Evolutionary conservation across 176 grass and related monocot species (phyloP).

Genomic region (Triticum monococcum): DNA sequence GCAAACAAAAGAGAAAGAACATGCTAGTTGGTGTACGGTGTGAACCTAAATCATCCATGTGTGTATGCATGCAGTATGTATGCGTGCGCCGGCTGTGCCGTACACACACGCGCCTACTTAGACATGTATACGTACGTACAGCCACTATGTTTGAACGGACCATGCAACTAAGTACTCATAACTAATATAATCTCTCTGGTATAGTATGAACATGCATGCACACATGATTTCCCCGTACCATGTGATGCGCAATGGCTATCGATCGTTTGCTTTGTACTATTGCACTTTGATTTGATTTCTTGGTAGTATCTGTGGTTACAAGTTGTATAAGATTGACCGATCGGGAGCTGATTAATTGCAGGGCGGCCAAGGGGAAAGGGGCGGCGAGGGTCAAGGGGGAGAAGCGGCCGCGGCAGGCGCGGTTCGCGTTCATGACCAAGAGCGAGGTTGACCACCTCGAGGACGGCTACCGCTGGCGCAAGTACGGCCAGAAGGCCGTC

Average conservation of each 20-base stretch:
- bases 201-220: constrained; percentile 21
- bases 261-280: background rate
- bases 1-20: background rate
- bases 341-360: constrained; percentile 3
- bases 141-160: constrained; percentile 50
- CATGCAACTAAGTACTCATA: background rate
- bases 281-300: background rate
- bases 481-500: constrained; percentile 97
- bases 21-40: background rate
- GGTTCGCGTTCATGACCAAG: constrained; percentile 96
- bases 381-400: constrained; percentile 60
- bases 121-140: background rate
- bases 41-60: constrained; percentile 21
- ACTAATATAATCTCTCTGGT: background rate
- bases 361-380: constrained; percentile 8
- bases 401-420: constrained; percentile 70
- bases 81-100: background rate
- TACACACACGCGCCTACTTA: constrained; percentile 25
- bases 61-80: background rate
- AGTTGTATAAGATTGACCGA: background rate
- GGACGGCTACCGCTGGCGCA: constrained; percentile 95
- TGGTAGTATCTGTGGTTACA: background rate
- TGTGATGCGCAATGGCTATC: background rate
- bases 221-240: background rate
- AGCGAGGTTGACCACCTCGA: constrained; percentile 93